These are phyloP conservation scores for Blastocystis sp. DNA, from an alignment of 352 stramenopile species.

Conservation along the genomic window DNA sequence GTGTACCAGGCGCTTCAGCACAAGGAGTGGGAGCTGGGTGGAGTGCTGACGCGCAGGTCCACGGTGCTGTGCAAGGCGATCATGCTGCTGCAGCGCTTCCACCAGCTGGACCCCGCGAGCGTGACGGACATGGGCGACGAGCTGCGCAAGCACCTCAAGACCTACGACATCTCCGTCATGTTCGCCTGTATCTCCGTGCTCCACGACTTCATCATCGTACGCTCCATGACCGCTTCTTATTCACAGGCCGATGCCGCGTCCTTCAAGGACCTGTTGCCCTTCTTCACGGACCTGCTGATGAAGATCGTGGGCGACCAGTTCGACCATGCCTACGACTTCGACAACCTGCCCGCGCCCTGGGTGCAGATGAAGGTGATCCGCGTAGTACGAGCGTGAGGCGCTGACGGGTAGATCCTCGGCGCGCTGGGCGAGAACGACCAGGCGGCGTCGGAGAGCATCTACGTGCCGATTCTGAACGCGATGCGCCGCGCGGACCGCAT, in stretches of 20 bases:
- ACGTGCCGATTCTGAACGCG: conserved; percentile 95
- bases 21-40: conserved; percentile 80
- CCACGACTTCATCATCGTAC: conserved; percentile 80
- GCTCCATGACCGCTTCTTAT: neutral
- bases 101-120: conserved; percentile 90
- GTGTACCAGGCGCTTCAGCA: conserved; percentile 91
- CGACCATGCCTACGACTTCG: conserved; percentile 95
- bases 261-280: conserved; percentile 97
- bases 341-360: conserved; percentile 97
- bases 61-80: conserved; percentile 96
- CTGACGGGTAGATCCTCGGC: conserved; percentile 89
- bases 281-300: conserved; percentile 97
- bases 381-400: neutral
- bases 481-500: conserved; percentile 96
- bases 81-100: conserved; percentile 93
- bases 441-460: conserved; percentile 92
- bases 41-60: conserved; percentile 12
- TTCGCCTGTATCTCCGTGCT: conserved; percentile 87
- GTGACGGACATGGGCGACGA: conserved; percentile 83
- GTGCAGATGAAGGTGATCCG: conserved; percentile 77
- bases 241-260: conserved; percentile 79
- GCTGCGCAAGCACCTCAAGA: conserved; percentile 89
- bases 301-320: conserved; percentile 97
- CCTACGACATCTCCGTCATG: conserved; percentile 97
- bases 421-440: conserved; percentile 89